These are phyloP conservation scores for Phalaenopsis hybrid DNA, from an alignment of 116 monocot genomes.

Conservation along the genomic window DNA sequence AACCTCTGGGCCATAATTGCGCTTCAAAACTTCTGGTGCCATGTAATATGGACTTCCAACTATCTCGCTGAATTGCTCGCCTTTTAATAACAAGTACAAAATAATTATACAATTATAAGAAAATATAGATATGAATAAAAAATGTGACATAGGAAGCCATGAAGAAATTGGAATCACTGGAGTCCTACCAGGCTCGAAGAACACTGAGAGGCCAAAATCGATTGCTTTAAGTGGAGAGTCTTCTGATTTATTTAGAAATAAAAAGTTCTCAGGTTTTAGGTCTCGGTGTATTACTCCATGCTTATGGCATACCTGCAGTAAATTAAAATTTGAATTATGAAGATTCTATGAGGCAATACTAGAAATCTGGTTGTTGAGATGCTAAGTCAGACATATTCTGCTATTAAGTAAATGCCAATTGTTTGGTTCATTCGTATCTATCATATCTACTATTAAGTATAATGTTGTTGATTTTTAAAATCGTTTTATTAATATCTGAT, in stretches of 20 bases:
- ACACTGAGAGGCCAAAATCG: slow-evolving; percentile 73
- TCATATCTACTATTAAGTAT: too few species aligned
- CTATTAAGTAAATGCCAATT: too few species aligned
- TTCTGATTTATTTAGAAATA: slow-evolving; percentile 46
- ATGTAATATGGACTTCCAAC: slow-evolving; percentile 86
- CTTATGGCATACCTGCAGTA: slow-evolving; percentile 41
- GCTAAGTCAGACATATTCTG: too few species aligned
- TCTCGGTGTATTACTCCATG: slow-evolving; percentile 70
- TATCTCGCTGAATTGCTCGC: slow-evolving; percentile 49
- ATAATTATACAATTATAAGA: neutral
- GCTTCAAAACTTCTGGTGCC: slow-evolving; percentile 76
- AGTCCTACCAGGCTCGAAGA: slow-evolving; percentile 55
- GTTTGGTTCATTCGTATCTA: too few species aligned
- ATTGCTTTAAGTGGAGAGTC: slow-evolving; percentile 53
- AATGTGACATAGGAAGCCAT: neutral
- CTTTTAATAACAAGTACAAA: neutral
- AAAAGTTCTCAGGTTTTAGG: slow-evolving; percentile 78
- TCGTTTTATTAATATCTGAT: too few species aligned
- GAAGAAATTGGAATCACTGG: too few species aligned
- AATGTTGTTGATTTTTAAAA: too few species aligned
- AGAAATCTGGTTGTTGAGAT: neutral
- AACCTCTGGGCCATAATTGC: slow-evolving; percentile 59
- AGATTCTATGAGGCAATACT: neutral
- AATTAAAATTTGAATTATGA: neutral
- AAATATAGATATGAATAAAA: neutral